Conservation (phyloP, 1,139 yeast genomes). For the Taphrina flavorubra region DNA sequence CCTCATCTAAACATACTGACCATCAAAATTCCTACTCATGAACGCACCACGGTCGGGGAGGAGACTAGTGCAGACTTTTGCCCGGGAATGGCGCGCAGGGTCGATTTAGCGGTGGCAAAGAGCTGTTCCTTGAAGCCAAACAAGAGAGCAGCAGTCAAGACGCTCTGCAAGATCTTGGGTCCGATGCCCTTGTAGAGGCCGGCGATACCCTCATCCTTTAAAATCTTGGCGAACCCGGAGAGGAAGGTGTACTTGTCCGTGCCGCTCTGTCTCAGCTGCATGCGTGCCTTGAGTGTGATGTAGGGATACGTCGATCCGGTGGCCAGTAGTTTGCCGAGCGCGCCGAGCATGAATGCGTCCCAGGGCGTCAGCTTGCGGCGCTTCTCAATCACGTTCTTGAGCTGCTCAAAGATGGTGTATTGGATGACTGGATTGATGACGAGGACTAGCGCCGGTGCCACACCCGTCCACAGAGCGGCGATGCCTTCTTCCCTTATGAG, state of each 20-base stretch:
- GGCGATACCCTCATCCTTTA: constrained; percentile 69
- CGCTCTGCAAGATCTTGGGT: constrained; percentile 81
- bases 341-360: constrained; percentile 86
- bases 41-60: constrained; percentile 14
- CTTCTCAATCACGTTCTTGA: constrained; percentile 68
- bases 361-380: constrained; percentile 57
- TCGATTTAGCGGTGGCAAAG: constrained; percentile 31
- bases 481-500: constrained; percentile 76
- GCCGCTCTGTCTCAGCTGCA: constrained; percentile 67
- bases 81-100: constrained; percentile 16
- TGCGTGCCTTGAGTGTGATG: constrained; percentile 84
- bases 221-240: constrained; percentile 57
- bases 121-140: constrained; percentile 91
- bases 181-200: constrained; percentile 83
- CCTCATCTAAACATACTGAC: background rate
- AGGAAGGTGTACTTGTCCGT: constrained; percentile 50
- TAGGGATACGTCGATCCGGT: constrained; percentile 89
- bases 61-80: constrained; percentile 25
- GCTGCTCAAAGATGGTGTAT: constrained; percentile 87
- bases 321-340: constrained; percentile 85
- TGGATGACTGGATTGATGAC: constrained; percentile 90
- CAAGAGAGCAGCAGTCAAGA: constrained; percentile 84
- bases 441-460: constrained; percentile 80
- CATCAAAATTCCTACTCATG: background rate
- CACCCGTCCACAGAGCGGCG: constrained; percentile 70